Percentiles rank a stretch among this genome's conserved stretches.
These are phyloP conservation scores for Psilocybe tampanensis DNA, from an alignment of 768 basidiomycete species.

Conservation along the genomic window DNA sequence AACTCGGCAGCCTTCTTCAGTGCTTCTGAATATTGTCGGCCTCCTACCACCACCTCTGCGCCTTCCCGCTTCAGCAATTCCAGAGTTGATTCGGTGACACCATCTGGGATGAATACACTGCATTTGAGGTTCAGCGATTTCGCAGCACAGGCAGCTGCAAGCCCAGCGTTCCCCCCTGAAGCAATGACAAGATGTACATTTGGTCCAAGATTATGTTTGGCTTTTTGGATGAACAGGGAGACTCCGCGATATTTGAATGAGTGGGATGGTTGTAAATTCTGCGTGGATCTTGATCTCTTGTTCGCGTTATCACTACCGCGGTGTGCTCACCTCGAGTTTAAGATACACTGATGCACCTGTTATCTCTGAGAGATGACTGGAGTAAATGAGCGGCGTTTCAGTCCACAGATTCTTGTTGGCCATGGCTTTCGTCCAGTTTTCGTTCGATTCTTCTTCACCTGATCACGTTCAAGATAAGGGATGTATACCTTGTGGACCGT, in stretches of 20 bases:
- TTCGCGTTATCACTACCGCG: background rate
- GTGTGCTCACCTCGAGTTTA: slow-evolving; percentile 64
- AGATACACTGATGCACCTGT: slow-evolving; percentile 60
- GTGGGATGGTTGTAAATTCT: slow-evolving; percentile 74
- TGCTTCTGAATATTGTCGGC: slow-evolving; percentile 61
- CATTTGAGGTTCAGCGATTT: slow-evolving; percentile 55
- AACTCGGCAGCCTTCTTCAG: slow-evolving; percentile 49
- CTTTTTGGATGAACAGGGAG: slow-evolving; percentile 59
- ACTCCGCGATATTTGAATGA: slow-evolving; percentile 82
- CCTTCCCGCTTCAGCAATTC: slow-evolving; percentile 52
- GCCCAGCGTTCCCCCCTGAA: slow-evolving; percentile 81
- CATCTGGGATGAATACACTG: slow-evolving; percentile 67
- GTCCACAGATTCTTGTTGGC: slow-evolving; percentile 43
- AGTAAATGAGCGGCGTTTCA: slow-evolving; percentile 68
- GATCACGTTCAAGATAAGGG: background rate
- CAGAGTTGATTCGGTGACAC: slow-evolving; percentile 49
- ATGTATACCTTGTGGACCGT: no score
- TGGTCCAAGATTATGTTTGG: slow-evolving; percentile 51
- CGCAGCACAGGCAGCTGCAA: slow-evolving; percentile 70
- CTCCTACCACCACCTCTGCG: slow-evolving; percentile 60
- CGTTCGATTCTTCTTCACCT: background rate
- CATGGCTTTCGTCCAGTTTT: background rate
- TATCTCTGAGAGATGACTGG: slow-evolving; percentile 55
- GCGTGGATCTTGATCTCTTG: background rate
- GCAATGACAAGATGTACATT: slow-evolving; percentile 66